Evolutionary conservation across 129 eudicot species (phyloP), one percentile per base, ranked within the genome.

Genomic region (Arctium minus): DNA sequence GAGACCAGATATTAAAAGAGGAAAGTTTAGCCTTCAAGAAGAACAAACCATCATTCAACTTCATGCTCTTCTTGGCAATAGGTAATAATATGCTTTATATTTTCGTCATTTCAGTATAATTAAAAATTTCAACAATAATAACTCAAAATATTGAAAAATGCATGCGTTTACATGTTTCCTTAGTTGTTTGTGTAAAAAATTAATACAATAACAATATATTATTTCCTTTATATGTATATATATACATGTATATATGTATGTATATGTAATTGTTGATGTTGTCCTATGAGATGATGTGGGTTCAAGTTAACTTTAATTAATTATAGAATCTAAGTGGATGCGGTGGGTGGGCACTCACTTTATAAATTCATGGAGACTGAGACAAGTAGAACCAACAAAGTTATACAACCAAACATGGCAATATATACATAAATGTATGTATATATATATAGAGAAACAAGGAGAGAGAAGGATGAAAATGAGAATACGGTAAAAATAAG

Each of bases 11-110:
- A 91, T 89, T 36, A 92, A 88, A 89, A 90, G 96, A 80, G 96
- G 96, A 65, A 92, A 89, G 85, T 88, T 92, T 85, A 92, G 86
- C 81, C 64, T 85, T 72, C 92, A 92, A 79, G 96, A 92, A 84
- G 96, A 92, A 81, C 91, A 89, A 76, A 89, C 90, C 81, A 92
- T 92, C 70, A 92, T 92, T 79, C 96, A 89, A 79, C 93, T 92
- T 35, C 96, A 92, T 86, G 96, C 96, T 2, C 96, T 91, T 77
- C 87, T 91, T 80, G 96, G 96, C 84, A 92, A 92, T 79, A 92
- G 96, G 96, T 92, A 79, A n/a, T 65, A 4, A 18, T 68, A 65
- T 69, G 6, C 65, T 60, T 81, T 36, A 9, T 9, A 5, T 74
- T 56, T 37, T 73, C n/a, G n/a, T 27, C 22, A 15, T 53, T 53